Percentiles rank a stretch among this genome's conserved stretches.
phyloP scores from a whole-genome alignment of 192 early-diverging fungal species.

The Phlyctochytrium arcticum region DNA sequence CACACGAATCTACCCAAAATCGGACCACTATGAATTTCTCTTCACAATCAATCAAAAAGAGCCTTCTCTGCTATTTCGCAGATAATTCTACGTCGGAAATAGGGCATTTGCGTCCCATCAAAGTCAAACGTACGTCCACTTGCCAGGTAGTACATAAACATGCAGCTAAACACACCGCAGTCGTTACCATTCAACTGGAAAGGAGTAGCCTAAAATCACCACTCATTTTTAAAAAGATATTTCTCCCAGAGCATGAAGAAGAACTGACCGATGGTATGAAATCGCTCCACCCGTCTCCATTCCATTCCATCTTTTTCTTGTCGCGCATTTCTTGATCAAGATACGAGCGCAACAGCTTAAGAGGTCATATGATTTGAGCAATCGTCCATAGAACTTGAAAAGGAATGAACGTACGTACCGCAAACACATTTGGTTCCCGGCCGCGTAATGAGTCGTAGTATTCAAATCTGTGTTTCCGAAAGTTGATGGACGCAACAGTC shows the following conservation, averaged over 20 bases:
- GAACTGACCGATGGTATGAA: too few relatives aligned
- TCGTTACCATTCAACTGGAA: conserved; percentile 84
- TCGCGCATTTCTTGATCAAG: conserved; percentile 66
- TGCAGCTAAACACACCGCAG: conserved; percentile 91
- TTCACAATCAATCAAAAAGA: too few relatives aligned
- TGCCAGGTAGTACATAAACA: conserved; percentile 74
- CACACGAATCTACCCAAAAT: too few relatives aligned
- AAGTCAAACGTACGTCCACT: conserved; percentile 67
- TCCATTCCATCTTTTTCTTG: conserved; percentile 62
- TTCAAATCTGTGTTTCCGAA: conserved; percentile 55
- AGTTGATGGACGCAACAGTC: conserved; percentile 64
- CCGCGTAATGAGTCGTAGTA: conserved; percentile 84
- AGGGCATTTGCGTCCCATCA: conserved; percentile 67
- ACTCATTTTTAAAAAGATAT: too few relatives aligned
- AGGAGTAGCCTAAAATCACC: conserved; percentile 82
- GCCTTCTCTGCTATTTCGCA: conserved; percentile 65
- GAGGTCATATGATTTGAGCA: not conserved
- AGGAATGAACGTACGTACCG: conserved; percentile 15
- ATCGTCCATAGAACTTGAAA: not conserved
- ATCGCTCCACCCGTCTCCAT: conserved; percentile 63
- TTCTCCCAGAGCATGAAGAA: too few relatives aligned
- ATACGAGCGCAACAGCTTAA: conserved; percentile 54
- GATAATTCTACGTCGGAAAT: conserved; percentile 67
- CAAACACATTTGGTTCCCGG: conserved; percentile 49
- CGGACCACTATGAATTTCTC: too few relatives aligned